Evolutionary conservation across 139 green algal genomes (phyloP), one percentile per base, ranked within the genome.

Genomic region (Microglena sp.): DNA sequence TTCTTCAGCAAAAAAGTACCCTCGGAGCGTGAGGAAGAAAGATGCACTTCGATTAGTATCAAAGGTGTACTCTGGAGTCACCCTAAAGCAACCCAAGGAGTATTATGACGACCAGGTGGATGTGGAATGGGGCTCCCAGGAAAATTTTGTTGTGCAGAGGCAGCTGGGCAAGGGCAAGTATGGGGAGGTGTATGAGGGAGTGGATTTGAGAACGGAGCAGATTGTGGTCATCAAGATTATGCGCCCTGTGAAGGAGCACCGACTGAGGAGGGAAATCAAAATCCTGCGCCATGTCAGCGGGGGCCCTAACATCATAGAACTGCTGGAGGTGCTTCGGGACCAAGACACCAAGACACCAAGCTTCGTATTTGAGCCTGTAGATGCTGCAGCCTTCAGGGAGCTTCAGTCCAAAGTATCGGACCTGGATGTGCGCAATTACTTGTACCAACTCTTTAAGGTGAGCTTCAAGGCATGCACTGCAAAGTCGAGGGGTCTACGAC

Each of bases 201-300:
- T 93, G 22, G 89, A 96, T 70, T 54, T 76, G 6, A 30, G 29
- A 82, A 64, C 34, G 29, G 58, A 54, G 60, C 73, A 86, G 8
- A 77, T 79, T 28, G 97, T 90, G 77, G 91, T 98, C 60, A 90
- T 96, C 66, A 98, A 98, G 67, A 97, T 99, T 35, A 85, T 99
- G 66, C 96, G 97, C 55, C 94, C 94, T n/a, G 94, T 99, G 43
- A 98, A 98, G 73, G 96, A 99, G 82, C 96, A 97, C 77, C 95
- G 97, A 70, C 68, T 86, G 36, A 72, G 96, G 69, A 82, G 93
- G 0, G 94, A 99, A 73, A 97, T 99, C 64, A 96, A 97, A 64
- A 99, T 99, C 61, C 76, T 99, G 33, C 82, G 93, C 56, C 94
- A 96, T 67, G 85, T 99, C 21, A 82, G 68, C n/a, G 94, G 91